Percentiles rank a stretch among this genome's conserved stretches.
phyloP scores from a whole-genome alignment of 192 early-diverging fungal genomes.

The Linnemannia elongata region DNA sequence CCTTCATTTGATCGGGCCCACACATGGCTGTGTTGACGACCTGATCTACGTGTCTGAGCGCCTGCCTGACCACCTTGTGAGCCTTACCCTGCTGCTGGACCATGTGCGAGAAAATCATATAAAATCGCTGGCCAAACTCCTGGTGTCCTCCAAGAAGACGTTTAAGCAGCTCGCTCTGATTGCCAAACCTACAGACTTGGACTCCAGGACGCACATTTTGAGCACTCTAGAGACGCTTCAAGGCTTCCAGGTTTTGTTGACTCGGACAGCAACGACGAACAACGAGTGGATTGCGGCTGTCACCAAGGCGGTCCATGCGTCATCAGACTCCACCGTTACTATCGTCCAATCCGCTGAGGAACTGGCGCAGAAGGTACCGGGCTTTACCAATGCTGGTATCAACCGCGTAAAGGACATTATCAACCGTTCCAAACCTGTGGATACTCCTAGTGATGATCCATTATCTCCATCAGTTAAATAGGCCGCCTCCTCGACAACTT shows the following conservation, averaged over 20 bases:
- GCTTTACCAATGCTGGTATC: background rate
- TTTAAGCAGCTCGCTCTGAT: background rate
- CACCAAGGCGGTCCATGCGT: background rate
- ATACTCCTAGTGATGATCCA: background rate
- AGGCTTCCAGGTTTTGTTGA: background rate
- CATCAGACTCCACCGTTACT: background rate
- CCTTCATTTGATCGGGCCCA: background rate
- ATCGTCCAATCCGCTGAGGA: background rate
- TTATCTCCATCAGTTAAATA: too few relatives aligned
- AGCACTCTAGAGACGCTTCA: background rate
- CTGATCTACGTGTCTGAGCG: background rate
- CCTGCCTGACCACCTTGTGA: background rate
- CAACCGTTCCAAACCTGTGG: too few relatives aligned
- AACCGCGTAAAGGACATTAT: background rate
- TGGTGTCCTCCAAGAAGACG: background rate
- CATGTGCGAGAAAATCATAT: background rate
- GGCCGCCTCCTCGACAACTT: too few relatives aligned
- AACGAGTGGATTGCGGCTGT: background rate
- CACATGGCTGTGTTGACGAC: background rate
- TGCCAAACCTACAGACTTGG: background rate
- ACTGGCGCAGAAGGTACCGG: background rate
- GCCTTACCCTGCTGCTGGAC: background rate
- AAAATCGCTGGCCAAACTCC: background rate
- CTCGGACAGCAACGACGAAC: background rate
- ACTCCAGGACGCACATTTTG: background rate